Evolutionary conservation across 345 rosid genomes (phyloP).

Genomic region (Alliaria petiolata): DNA sequence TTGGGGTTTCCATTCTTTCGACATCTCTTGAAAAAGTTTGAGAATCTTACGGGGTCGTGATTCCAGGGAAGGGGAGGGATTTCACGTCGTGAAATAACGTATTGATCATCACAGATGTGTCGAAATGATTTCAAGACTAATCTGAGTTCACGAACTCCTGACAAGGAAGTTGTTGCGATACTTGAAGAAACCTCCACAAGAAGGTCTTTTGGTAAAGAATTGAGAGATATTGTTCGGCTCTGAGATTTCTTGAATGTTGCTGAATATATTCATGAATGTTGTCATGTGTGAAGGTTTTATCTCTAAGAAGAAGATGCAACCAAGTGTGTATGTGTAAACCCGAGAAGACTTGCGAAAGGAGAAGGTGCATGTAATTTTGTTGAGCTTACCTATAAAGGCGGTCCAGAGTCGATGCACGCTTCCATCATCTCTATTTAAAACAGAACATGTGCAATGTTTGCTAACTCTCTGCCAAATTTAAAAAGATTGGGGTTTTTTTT

Average conservation of each 20-base stretch:
- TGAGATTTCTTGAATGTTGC: background rate
- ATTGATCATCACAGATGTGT: background rate
- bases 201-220: slow-evolving; percentile 11
- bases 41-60: background rate
- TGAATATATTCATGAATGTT: slow-evolving; percentile 9
- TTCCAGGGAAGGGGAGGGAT: background rate
- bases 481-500: background rate
- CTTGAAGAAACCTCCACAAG: slow-evolving; percentile 12
- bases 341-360: slow-evolving; percentile 85
- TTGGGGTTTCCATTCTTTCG: slow-evolving; percentile 14
- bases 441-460: background rate
- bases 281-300: slow-evolving; percentile 40
- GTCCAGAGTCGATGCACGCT: slow-evolving; percentile 57
- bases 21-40: slow-evolving; percentile 1
- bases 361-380: slow-evolving; percentile 85
- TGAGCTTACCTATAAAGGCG: slow-evolving; percentile 57
- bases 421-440: slow-evolving; percentile 62
- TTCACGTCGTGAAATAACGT: background rate
- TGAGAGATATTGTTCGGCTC: background rate
- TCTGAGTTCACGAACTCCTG: background rate
- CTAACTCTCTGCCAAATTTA: background rate
- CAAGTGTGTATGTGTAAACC: slow-evolving; percentile 78
- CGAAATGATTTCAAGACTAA: slow-evolving; percentile 1
- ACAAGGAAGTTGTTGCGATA: background rate
- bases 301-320: slow-evolving; percentile 47